Base-by-base conservation (phyloP, 169 alveolate genomes). In the Babesia ovis region DNA sequence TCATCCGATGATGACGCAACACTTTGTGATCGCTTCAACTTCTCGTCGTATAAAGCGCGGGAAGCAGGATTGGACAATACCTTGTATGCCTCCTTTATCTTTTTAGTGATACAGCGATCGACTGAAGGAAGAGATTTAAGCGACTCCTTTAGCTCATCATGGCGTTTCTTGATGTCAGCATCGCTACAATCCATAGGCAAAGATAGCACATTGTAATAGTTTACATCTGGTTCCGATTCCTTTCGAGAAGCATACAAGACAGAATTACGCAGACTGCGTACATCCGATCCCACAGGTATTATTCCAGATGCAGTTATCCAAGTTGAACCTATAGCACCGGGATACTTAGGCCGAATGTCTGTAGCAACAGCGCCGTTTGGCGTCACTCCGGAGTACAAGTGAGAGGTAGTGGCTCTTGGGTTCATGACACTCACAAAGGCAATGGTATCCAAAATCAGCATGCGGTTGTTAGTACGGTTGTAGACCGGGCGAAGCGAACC, bases 131-230 rank as follows among this genome's bases (percentile, higher is more conserved):
- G 57, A 5, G 80, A 56, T 41, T 45, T 77, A 20, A 77, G 39
- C 6, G 82, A 77, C 37, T 77, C 69, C 45, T 56, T 77, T n/a
- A 77, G 48, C 42, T 57, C 57, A 12, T 68, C 50, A 43, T 77
- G 62, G 34, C 43, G 58, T n/a, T 9, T 16, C 32, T 31, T 45
- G 12, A 77, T 57, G 4, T 77, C 86, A 2, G 37, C 68, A 9
- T 43, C 71, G 11, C 64, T 68, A 51, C 86, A 77, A 41, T 54
- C 64, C 16, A 48, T 45, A 5, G 71, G 71, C 29, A 77, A 55
- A 12, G 86, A 77, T 20, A 77, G 61, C 16, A 77, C 66, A 43
- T 56, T 27, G 72, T 77, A 77, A 39, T 77, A 68, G 53, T 77
- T 53, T 32, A 77, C 74, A 23, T 34, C 48, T 18, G 46, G 37